phyloP scores from a whole-genome alignment of 2,329 filamentous ascomycete genomes.

The Fusarium sp. region DNA sequence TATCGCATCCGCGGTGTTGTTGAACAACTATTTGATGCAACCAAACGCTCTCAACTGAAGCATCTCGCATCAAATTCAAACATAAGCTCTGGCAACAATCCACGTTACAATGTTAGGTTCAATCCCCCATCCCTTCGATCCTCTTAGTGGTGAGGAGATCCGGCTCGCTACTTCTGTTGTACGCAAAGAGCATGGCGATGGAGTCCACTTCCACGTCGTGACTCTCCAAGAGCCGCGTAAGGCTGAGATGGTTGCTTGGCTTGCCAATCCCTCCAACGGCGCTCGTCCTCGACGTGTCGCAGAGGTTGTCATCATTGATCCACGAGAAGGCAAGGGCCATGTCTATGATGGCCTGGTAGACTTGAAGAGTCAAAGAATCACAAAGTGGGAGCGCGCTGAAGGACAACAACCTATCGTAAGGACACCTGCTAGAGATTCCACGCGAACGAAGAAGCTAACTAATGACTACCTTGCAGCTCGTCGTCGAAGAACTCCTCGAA shows the following conservation, averaged over 20 bases:
- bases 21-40: not conserved
- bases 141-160: conserved; percentile 74
- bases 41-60: not conserved
- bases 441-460: conserved; percentile 12
- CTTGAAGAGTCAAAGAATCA: conserved; percentile 72
- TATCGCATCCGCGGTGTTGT: not conserved
- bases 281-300: conserved; percentile 77
- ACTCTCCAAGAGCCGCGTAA: conserved; percentile 88
- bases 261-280: conserved; percentile 70
- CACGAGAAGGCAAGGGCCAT: conserved; percentile 69
- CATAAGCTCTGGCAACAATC: not conserved
- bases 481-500: conserved; percentile 86
- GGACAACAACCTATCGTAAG: conserved; percentile 83
- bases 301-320: conserved; percentile 84
- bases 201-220: conserved; percentile 87
- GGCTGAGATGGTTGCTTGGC: conserved; percentile 83
- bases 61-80: not conserved
- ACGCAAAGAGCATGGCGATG: conserved; percentile 71
- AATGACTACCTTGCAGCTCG: conserved; percentile 68
- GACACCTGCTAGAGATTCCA: no score
- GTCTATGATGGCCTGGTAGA: conserved; percentile 87
- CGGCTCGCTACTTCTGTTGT: conserved; percentile 73
- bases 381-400: conserved; percentile 79
- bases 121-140: conserved; percentile 44
- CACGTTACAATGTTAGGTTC: not conserved